Percentiles rank a stretch among this genome's conserved stretches.
These are phyloP conservation scores for Jimgerdemannia flammicorona DNA, from an alignment of 192 early-diverging fungal genomes.

Conservation along the genomic window DNA sequence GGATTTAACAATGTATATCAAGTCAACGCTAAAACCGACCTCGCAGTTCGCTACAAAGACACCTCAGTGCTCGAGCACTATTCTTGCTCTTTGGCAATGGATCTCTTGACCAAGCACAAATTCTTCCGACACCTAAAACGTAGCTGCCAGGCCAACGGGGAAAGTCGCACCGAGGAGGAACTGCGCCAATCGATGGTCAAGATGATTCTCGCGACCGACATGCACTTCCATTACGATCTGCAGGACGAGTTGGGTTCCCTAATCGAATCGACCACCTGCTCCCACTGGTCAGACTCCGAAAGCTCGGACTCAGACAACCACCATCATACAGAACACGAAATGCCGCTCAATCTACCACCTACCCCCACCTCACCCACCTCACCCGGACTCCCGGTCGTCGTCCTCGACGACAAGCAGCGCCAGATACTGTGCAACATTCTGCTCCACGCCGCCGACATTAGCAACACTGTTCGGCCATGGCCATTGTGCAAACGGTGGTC, in stretches of 20 bases:
- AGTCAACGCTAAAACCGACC: constrained; percentile 76
- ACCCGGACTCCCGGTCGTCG: constrained; percentile 6
- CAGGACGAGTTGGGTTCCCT: constrained; percentile 46
- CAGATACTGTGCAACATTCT: constrained; percentile 61
- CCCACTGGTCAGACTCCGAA: constrained; percentile 3
- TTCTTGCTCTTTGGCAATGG: constrained; percentile 73
- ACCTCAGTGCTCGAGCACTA: constrained; percentile 84
- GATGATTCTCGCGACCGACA: constrained; percentile 88
- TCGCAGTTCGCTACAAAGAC: constrained; percentile 72
- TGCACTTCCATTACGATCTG: constrained; percentile 82
- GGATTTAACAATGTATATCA: constrained; percentile 92
- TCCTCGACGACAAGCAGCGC: constrained; percentile 46
- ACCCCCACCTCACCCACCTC: constrained; percentile 17
- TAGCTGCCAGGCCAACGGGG: constrained; percentile 28
- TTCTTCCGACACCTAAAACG: constrained; percentile 41
- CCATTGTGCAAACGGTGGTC: constrained; percentile 87
- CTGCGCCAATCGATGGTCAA: constrained; percentile 52
- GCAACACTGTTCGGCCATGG: constrained; percentile 84
- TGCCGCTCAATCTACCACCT: not conserved
- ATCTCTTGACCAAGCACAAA: constrained; percentile 71
- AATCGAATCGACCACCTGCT: constrained; percentile 30
- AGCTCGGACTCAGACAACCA: not conserved
- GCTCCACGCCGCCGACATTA: constrained; percentile 89
- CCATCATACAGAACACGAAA: constrained; percentile 4
- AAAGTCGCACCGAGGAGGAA: constrained; percentile 40